Base-by-base conservation (phyloP, 2,329 filamentous ascomycete species). In the Lachnellula arida region DNA sequence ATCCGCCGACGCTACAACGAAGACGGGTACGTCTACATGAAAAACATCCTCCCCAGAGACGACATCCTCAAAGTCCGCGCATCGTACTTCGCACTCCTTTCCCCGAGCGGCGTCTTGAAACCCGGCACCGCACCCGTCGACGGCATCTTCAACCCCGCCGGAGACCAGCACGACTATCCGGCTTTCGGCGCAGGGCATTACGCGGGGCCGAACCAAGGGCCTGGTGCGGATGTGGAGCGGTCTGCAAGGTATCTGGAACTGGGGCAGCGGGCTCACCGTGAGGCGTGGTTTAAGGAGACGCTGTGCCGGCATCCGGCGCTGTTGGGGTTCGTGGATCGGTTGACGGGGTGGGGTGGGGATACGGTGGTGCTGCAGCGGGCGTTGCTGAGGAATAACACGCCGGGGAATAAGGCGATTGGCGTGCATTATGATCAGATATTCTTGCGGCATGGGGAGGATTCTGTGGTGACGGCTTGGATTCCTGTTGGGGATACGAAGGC, bases 391-490 rank as follows among this genome's bases (percentile, higher is more conserved):
- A 78, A 78, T 56, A 79, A 79, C 54, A 75, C 76, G 0, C 78
- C 78, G 2, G 73, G 74, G 0, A 76, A 75, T 14, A 77, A 78
- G 57, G 75, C 77, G 0, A 80, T 79, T 56, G 77, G 76, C 0
- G 76, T 80, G 5, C 78, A 80, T 56, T 80, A 80, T 60, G 78
- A 81, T 62, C 77, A 80, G 65, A 79, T 80, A 25, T 80, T 79
- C 60, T 60, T 80, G 37, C 63, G 77, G 8, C 63, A 78, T 63
- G 78, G 77, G 0, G 76, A 77, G 51, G 72, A 74, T 3, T 78
- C 76, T 0, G 72, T 71, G 50, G 66, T 79, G 5, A 80, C 78
- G 7, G 77, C 76, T 2, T 80, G 78, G 78, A 73, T 79, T 1
- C 77, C 78, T 0, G 76, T 80, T 53, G 78, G 78, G 0, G 76